These are phyloP conservation scores for Diplogelasinospora grovesii DNA, from an alignment of 495 filamentous ascomycete genomes.

Conservation along the genomic window DNA sequence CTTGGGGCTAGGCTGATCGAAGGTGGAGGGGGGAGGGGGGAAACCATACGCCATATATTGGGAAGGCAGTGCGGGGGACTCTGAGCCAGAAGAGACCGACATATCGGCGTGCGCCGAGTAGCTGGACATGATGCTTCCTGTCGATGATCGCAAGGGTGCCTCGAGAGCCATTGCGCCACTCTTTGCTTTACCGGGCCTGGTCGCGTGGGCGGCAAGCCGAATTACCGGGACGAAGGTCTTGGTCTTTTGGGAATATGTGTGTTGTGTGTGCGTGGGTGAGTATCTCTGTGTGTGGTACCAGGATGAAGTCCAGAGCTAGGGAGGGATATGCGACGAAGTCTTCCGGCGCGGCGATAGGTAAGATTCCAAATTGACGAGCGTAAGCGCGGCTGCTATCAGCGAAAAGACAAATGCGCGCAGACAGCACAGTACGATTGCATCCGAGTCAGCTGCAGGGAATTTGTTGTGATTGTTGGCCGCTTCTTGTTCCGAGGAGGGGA, in stretches of 20 bases:
- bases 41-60: slow-evolving; percentile 42
- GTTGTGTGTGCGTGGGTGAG: too few relatives aligned
- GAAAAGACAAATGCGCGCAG: slow-evolving; percentile 3
- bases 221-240: slow-evolving; percentile 2
- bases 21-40: background rate
- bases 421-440: slow-evolving; percentile 10
- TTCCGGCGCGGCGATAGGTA: background rate
- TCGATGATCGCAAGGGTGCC: slow-evolving; percentile 48
- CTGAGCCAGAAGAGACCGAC: slow-evolving; percentile 47
- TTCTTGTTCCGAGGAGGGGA: background rate
- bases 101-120: slow-evolving; percentile 57
- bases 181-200: too few relatives aligned
- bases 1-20: background rate
- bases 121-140: slow-evolving; percentile 48
- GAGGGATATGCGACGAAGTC: too few relatives aligned
- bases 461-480: slow-evolving; percentile 6
- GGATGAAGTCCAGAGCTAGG: too few relatives aligned
- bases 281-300: too few relatives aligned
- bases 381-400: background rate
- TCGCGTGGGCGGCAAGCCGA: too few relatives aligned
- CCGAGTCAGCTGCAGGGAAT: background rate
- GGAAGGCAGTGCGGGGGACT: slow-evolving; percentile 41
- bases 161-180: slow-evolving; percentile 53
- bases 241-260: too few relatives aligned
- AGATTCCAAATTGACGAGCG: background rate